Conservation (phyloP, 352 stramenopile genomes). For the Phytophthora sojae region DNA sequence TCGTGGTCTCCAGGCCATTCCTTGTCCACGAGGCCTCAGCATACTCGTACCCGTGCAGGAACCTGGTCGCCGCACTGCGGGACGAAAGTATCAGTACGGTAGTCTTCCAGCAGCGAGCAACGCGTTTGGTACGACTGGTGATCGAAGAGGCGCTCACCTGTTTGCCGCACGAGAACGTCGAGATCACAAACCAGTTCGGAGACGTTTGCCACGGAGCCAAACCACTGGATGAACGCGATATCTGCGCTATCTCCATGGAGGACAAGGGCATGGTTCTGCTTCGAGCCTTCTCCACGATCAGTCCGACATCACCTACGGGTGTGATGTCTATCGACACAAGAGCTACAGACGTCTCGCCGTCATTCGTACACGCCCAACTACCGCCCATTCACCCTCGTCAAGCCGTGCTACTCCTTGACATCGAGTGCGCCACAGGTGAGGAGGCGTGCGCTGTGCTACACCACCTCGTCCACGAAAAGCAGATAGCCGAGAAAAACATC, state of each 20-base stretch:
- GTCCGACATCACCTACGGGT: slow-evolving; percentile 29
- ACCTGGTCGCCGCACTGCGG: slow-evolving; percentile 39
- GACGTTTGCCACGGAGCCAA: slow-evolving; percentile 33
- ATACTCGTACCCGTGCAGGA: slow-evolving; percentile 44
- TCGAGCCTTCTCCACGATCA: slow-evolving; percentile 36
- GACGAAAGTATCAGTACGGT: slow-evolving; percentile 31
- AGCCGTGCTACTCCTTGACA: slow-evolving; percentile 53
- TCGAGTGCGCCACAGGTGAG: slow-evolving; percentile 53
- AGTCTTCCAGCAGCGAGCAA: slow-evolving; percentile 40
- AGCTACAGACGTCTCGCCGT: slow-evolving; percentile 7
- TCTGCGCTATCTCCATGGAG: slow-evolving; percentile 39
- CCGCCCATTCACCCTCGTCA: slow-evolving; percentile 34
- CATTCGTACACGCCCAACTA: slow-evolving; percentile 36
- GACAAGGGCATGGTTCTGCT: slow-evolving; percentile 36
- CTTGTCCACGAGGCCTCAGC: slow-evolving; percentile 45
- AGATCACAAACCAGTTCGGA: slow-evolving; percentile 36
- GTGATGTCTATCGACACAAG: slow-evolving; percentile 27
- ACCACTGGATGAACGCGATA: slow-evolving; percentile 34
- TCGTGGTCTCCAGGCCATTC: slow-evolving; percentile 21
- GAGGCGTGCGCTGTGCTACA: slow-evolving; percentile 47
- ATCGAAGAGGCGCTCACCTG: slow-evolving; percentile 49
- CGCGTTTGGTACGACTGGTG: slow-evolving; percentile 43
- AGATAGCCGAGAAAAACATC: slow-evolving; percentile 46
- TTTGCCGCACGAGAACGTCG: slow-evolving; percentile 35
- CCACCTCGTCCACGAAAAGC: slow-evolving; percentile 42